Evolutionary conservation across 768 basidiomycete species (phyloP), one percentile per base, ranked within the genome.

Genomic region (Lentinula sp.): DNA sequence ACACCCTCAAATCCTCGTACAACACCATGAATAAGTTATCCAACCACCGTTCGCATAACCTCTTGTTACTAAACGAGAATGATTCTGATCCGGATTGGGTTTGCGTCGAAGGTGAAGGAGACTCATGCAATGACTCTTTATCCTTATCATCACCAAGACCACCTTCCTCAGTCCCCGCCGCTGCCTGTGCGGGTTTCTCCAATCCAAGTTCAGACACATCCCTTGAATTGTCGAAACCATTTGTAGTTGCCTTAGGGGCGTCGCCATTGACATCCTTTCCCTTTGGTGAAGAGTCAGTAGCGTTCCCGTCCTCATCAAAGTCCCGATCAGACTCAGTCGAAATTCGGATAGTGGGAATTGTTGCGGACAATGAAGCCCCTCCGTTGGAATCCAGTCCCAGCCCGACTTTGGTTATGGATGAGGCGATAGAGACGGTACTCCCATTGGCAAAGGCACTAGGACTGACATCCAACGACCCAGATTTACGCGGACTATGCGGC

Each of bases 21-120:
- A 99, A 77, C 3, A 98, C 95, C 94, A 97, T 98, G 77, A 96
- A 99, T 62, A 98, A 72, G 66, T 98, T 98, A 70, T 98, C 95
- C 51, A 99, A 79, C 97, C 97, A 98, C 54, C 96, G 81, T 71
- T 98, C 97, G 69, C 97, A 99, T 41, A 99, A 76, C 51, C 97
- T 82, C 79, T 98, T 99, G 74, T 93, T 98, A 69, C 87, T 94
- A 74, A 99, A 97, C 23, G 94, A 92, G 71, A 92, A 93, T 35
- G 88, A 76, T 61, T 91, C 90, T 43, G 83, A 77, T 2, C 71
- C 62, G 23, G 74, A 61, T 9, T 69, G 50, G 42, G 77, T 61
- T 4, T 49, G 66, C 39, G 4, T 32, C 39, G 57, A 59, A 32
- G 52, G 13, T n/a, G 9, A 39, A 10, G 52, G 36, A 37, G 37